Evolutionary conservation across 2,329 filamentous ascomycete species (phyloP), one percentile per base, ranked within the genome.

Genomic region (Talaromyces sp.): DNA sequence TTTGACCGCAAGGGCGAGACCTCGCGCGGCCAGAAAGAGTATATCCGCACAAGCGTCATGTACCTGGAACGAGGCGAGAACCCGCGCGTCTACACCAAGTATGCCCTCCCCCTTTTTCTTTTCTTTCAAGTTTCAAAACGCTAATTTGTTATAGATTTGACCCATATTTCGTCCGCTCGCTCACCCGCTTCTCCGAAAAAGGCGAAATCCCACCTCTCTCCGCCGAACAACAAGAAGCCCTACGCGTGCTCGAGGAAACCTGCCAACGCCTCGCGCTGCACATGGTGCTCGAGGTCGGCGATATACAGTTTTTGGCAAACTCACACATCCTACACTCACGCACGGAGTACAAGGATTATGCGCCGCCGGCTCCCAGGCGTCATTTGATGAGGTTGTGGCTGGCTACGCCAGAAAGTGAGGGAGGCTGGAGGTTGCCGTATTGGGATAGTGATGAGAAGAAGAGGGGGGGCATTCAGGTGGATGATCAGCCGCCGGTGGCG

Each of bases 1-100:
- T 93, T 96, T 73, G 92, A 96, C 76, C 88, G 92, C 59, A 96
- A 96, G 79, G 92, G 92, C 11, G 92, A 96, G 79, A 86, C 85
- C 1, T 90, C 86, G 25, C 78, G 81, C 15, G 91, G 90, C 13
- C 83, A 96, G 75, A 85, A 93, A 59, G 86, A 87, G 61, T 96
- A 87, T 77, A 90, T 91, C 68, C 81, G 83, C 51, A 86, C 88
- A 33, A 82, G 85, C 13, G 85, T 96, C 19, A 85, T 95, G 67
- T 96, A 92, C 73, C 79, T 92, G 4, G 91, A 96, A 78, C 85
- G 84, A 5, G 85, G 82, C 7, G 82, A 84, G 7, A 81, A 87
- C 67, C 83, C 83, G 36, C 80, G 90, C 15, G 84, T 93, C 11
- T 93, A 91, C 77, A 88, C 85, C 74, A 96, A 96, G 81, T 81